These are phyloP conservation scores for Aspergillus cavernicola DNA, from an alignment of 495 filamentous ascomycete genomes.

Conservation along the genomic window DNA sequence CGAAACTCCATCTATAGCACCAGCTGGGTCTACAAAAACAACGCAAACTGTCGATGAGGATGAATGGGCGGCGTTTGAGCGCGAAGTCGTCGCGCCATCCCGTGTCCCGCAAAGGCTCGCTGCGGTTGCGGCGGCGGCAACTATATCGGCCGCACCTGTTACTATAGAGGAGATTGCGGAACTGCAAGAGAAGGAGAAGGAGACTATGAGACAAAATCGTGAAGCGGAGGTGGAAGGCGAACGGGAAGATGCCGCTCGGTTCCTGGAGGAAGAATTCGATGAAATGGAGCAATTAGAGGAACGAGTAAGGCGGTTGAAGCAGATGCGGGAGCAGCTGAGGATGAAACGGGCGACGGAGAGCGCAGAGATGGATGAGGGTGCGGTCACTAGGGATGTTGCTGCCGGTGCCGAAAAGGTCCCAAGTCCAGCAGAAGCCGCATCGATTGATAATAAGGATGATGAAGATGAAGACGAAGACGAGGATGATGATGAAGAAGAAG, in stretches of 20 bases:
- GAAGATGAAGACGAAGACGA: slow-evolving; percentile 47
- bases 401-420: slow-evolving; percentile 17
- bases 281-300: slow-evolving; percentile 90
- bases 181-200: slow-evolving; percentile 56
- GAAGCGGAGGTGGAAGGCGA: slow-evolving; percentile 73
- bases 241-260: slow-evolving; percentile 77
- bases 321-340: slow-evolving; percentile 60
- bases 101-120: slow-evolving; percentile 31
- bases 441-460: slow-evolving; percentile 33
- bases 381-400: background rate
- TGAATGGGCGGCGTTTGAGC: slow-evolving; percentile 89
- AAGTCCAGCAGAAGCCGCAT: slow-evolving; percentile 17
- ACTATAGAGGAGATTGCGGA: slow-evolving; percentile 69
- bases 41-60: slow-evolving; percentile 62
- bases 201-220: slow-evolving; percentile 36
- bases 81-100: slow-evolving; percentile 65
- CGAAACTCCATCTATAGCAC: slow-evolving; percentile 13
- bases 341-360: slow-evolving; percentile 33
- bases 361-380: slow-evolving; percentile 28
- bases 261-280: slow-evolving; percentile 85
- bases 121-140: slow-evolving; percentile 36
- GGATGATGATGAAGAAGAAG: slow-evolving; percentile 54
- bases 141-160: slow-evolving; percentile 66
- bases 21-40: slow-evolving; percentile 8
- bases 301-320: slow-evolving; percentile 70